These are phyloP conservation scores for Eucalyptus paniculata DNA, from an alignment of 345 rosid genomes.

Conservation along the genomic window DNA sequence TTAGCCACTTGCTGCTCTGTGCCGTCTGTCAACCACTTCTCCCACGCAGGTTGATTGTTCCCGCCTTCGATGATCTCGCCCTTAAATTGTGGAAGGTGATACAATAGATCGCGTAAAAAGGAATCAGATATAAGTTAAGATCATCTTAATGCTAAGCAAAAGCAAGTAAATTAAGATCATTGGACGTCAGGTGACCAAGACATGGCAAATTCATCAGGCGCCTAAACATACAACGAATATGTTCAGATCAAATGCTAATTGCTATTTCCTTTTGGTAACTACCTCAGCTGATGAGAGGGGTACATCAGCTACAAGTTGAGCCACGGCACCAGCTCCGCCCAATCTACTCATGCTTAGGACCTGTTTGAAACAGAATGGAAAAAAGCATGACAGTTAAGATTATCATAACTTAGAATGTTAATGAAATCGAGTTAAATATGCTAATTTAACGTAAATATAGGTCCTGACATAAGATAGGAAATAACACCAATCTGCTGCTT, in stretches of 20 bases:
- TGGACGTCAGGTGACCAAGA: not conserved
- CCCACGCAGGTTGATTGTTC: conserved; percentile 39
- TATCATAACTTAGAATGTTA: not conserved
- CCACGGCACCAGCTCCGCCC: conserved; percentile 67
- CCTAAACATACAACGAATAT: not conserved
- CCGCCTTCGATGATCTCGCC: conserved; percentile 41
- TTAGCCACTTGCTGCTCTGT: conserved; percentile 62
- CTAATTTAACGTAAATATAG: not conserved
- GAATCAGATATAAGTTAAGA: not conserved
- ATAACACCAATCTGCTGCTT: not conserved
- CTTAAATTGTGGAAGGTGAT: not conserved
- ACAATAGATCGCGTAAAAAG: not conserved
- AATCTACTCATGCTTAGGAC: conserved; percentile 69
- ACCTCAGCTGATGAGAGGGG: conserved; percentile 58
- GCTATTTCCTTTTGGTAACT: not conserved
- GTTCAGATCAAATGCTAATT: not conserved
- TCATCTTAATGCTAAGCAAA: not conserved
- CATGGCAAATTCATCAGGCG: not conserved
- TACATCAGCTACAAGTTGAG: conserved; percentile 64
- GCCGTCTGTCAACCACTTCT: conserved; percentile 62
- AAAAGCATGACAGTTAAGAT: not conserved
- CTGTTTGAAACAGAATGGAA: conserved; percentile 7
- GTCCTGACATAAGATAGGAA: not conserved
- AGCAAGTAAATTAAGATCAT: not conserved
- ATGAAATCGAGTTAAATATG: not conserved